A percentile compares a stretch with the other conserved stretches of the same genome.
phyloP scores from a whole-genome alignment of 208 protist genomes.

The Trichomonas vaginalis region DNA sequence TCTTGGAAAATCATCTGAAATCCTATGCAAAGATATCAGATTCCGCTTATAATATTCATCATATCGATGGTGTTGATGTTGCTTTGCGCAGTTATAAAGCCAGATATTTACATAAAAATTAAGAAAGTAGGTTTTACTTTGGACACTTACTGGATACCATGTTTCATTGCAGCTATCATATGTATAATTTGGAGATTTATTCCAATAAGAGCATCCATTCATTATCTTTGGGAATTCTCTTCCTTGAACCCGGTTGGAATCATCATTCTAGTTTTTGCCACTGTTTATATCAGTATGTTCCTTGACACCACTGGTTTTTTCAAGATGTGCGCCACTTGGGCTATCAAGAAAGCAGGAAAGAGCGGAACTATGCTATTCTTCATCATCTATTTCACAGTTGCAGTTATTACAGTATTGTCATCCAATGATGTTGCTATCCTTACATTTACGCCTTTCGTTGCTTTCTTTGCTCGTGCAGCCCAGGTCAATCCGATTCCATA shows the following conservation, averaged over 20 bases:
- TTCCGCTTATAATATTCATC: not conserved
- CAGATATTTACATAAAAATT: not conserved
- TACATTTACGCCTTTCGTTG: not conserved
- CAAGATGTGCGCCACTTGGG: not conserved
- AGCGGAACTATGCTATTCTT: not conserved
- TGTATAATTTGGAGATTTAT: not conserved
- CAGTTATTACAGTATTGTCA: not conserved
- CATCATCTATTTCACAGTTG: not conserved
- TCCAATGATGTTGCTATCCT: conserved; percentile 2
- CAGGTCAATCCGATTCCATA: not conserved
- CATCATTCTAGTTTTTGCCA: not conserved
- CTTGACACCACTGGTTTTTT: not conserved
- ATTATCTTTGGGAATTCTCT: not conserved
- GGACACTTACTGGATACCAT: not conserved
- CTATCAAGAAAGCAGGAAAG: not conserved
- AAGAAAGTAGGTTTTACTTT: not conserved
- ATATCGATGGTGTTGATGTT: not conserved
- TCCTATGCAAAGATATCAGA: too few species aligned
- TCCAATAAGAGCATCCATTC: not conserved
- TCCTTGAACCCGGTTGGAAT: not conserved
- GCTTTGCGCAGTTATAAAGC: not conserved
- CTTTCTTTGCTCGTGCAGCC: not conserved
- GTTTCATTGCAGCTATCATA: not conserved
- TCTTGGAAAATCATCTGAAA: too few species aligned
- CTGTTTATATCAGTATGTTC: not conserved